Evolutionary conservation across 345 rosid genomes (phyloP).

Genomic region (Ceriops decandra): DNA sequence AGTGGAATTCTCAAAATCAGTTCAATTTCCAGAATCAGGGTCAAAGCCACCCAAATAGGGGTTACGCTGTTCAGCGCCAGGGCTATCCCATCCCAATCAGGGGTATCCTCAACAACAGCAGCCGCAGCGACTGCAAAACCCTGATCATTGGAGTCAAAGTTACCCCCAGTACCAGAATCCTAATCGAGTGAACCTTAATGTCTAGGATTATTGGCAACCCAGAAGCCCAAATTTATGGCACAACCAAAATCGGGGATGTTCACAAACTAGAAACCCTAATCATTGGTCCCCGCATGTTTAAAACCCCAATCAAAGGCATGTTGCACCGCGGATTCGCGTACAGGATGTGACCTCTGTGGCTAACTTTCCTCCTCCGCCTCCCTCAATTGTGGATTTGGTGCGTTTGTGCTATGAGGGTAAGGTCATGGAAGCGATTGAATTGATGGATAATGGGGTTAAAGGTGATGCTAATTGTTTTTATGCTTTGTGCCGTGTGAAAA

Average conservation of each 20-base stretch:
- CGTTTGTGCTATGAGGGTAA: slow-evolving; percentile 46
- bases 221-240: slow-evolving; percentile 36
- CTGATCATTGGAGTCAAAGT: slow-evolving; percentile 16
- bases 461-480: slow-evolving; percentile 50
- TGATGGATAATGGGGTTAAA: slow-evolving; percentile 60
- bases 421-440: slow-evolving; percentile 57
- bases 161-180: slow-evolving; percentile 24
- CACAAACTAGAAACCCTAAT: slow-evolving; percentile 25
- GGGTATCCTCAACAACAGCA: slow-evolving; percentile 5
- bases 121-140: background rate
- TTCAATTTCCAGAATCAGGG: slow-evolving; percentile 7
- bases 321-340: background rate
- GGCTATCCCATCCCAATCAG: background rate
- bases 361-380: slow-evolving; percentile 1
- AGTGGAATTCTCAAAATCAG: slow-evolving; percentile 31
- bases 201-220: slow-evolving; percentile 27
- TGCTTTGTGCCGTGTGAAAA: slow-evolving; percentile 35
- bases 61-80: background rate
- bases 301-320: slow-evolving; percentile 26
- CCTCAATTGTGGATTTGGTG: slow-evolving; percentile 34
- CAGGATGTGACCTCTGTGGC: background rate
- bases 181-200: slow-evolving; percentile 12
- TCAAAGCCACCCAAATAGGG: slow-evolving; percentile 1
- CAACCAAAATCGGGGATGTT: slow-evolving; percentile 34
- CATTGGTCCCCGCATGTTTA: slow-evolving; percentile 23